Base-by-base conservation (phyloP, 2,329 filamentous ascomycete species). In the Fusarium irregulare region DNA sequence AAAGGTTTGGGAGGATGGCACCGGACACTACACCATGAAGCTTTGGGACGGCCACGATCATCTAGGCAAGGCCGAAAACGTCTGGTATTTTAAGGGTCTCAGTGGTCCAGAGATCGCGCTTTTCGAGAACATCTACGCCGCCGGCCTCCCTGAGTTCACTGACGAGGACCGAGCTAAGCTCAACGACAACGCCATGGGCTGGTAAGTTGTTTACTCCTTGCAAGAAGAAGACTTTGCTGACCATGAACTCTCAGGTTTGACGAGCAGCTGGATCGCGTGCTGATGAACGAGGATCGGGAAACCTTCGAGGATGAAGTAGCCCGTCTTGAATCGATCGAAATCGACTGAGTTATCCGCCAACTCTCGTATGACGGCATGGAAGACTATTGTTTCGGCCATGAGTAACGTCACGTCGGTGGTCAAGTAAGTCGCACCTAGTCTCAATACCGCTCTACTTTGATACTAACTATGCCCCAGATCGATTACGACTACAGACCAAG, bases 401-500 rank as follows among this genome's bases (percentile, higher is more conserved):
- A 11, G 9, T 11, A 37, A 37, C 34, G 18, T 32, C 30, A 16
- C 30, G 30, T 37, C 34, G 34, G 34, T 37, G 34, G 34, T 37
- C 18, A n/a, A 6, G 34, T 37, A n/a, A 12, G 18, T 12, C 34
- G 11, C 6, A 0, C 18, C 18, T 6, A 2, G 7, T n/a, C 18
- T 12, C 18, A 7, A 11, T n/a, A 37, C 10, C 0, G 10, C 0
- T 37, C 1, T 37, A 12, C 18, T 4, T 1, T n/a, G 18, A 12
- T n/a, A 37, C 18, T 37, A 12, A 37, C 10, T 37, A 0, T n/a
- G 10, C 10, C 10, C 2, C 6, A 37, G 34, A 37, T 37, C 18
- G 34, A 6, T 37, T 37, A 12, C 34, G 34, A 10, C 18, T 37
- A 7, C 34, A n/a, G 10, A n/a, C 18, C 10, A 37, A 18, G 34